Base-by-base conservation (phyloP, 2,329 filamentous ascomycete genomes). In the Chrysoporthe austroafricana region DNA sequence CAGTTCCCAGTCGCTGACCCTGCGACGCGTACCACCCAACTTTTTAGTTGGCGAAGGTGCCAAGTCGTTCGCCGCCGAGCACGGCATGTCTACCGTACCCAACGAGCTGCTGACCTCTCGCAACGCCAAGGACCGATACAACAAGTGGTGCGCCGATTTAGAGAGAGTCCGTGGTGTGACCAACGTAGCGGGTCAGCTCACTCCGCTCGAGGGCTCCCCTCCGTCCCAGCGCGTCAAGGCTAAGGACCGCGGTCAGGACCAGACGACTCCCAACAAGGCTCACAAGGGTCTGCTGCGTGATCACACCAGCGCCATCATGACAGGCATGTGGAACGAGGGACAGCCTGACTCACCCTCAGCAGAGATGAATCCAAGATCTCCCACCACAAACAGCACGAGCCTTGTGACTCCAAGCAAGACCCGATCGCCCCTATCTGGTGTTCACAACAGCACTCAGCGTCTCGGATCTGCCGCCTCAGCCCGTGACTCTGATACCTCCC, bases 1-100 rank as follows among this genome's bases (percentile, higher is more conserved):
- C 67, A 92, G 93, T 67, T 91, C 87, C 62, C 85, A 89, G 67
- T 88, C 91, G 0, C 80, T 98, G n/a, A 92, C 93, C 8, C 86
- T 98, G 62, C 89, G 92, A 65, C 90, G 96, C 66, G 94, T 99
- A 4, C 94, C 96, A 9, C 96, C 96, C 11, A 98, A 97, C 74
- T 88, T 97, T 34, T 86, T 99, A 1, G 92, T 97, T 13, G 93
- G 93, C 44, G 85, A 92, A 72, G 96, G 96, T 13, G 96, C 96
- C 18, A 90, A 87, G 56, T 87, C 91, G n/a, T 99, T 96, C 78
- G 96, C 95, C 0, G 87, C 87, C 69, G 89, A 95, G 68, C 87
- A 94, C 72, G 90, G 92, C 9, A 88, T 98, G 76, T 81, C 86
- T 0, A 83, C 93, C 13, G 84, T 94, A n/a, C 85, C 89, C 6